Evolutionary conservation across 495 filamentous ascomycete genomes (phyloP).

Genomic region (Aspergillus avenaceus): DNA sequence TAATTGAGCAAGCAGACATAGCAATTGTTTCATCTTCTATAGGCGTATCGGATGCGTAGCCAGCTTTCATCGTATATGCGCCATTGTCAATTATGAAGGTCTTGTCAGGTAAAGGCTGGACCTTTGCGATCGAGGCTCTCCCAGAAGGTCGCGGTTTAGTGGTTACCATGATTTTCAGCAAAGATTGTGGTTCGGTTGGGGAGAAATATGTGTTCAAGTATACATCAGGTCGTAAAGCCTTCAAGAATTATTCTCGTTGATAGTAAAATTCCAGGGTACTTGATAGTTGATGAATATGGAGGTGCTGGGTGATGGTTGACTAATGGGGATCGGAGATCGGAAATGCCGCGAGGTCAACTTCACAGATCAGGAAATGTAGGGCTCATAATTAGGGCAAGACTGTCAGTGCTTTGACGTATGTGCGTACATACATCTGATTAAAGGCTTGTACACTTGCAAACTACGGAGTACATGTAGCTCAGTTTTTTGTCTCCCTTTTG

Average conservation of each 20-base stretch:
- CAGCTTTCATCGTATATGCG: conserved; percentile 89
- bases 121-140: conserved; percentile 23
- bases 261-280: no score
- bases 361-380: conserved; percentile 25
- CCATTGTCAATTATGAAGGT: conserved; percentile 95
- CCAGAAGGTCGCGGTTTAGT: conserved; percentile 33
- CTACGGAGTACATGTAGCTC: no score
- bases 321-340: conserved; percentile 9
- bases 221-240: background rate
- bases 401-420: no score
- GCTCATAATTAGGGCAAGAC: conserved; percentile 19
- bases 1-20: conserved; percentile 53
- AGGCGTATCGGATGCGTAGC: conserved; percentile 54
- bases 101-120: conserved; percentile 47
- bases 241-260: no score
- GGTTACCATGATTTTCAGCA: conserved; percentile 27
- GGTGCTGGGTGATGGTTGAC: no score
- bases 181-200: background rate
- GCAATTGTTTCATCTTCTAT: conserved; percentile 38
- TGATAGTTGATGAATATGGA: background rate
- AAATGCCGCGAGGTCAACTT: conserved; percentile 2
- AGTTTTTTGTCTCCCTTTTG: no score
- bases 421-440: no score
- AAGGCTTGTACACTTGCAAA: no score
- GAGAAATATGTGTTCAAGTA: background rate